Evolutionary conservation across 192 early-diverging fungal species (phyloP), one percentile per base, ranked within the genome.

Genomic region (Paraglomus brasilianum): DNA sequence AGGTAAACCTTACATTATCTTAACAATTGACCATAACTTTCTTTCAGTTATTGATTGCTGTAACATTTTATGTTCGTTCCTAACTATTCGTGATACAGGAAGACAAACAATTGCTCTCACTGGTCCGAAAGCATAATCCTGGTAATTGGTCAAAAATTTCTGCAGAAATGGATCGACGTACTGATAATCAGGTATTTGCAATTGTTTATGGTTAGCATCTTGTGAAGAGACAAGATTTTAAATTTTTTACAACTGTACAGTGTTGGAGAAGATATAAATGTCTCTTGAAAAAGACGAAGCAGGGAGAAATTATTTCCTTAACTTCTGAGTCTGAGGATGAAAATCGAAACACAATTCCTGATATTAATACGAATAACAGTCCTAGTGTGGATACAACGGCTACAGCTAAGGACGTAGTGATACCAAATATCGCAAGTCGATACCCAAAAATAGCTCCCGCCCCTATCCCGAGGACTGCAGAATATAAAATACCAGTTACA

Each of bases 141-240:
- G 82, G 82, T 61, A 83, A 85, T 69, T 85, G 83, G 83, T 81
- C 83, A 46, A 81, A 81, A 58, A 77, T 85, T 13, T 80, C 82
- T 24, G 71, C 76, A 9, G 46, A 74, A 38, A 74, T 85, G 72
- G 74, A 77, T 51, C 69, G 72, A 14, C 73, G 83, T 71, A 85
- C 83, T 17, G 83, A 85, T 65, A 85, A 85, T 72, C 83, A 82
- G 77, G 64, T 66, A 63, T 47, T 41, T 63, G 1, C 44, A 24
- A 47, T 30, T 30, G 30, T 30, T 30, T 30, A 30, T 30, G 30
- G 30, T 30, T 1, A 30, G 30, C 30, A 30, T 30, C 30, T 30
- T 30, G 30, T 30, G 30, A 30, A 30, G 30, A 30, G 30, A 30
- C 30, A 30, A 30, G 30, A 30, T 30, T 63, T 46, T 19, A 63